Conservation (phyloP, 495 filamentous ascomycete species). For the Saxophila tyrrhenica region DNA sequence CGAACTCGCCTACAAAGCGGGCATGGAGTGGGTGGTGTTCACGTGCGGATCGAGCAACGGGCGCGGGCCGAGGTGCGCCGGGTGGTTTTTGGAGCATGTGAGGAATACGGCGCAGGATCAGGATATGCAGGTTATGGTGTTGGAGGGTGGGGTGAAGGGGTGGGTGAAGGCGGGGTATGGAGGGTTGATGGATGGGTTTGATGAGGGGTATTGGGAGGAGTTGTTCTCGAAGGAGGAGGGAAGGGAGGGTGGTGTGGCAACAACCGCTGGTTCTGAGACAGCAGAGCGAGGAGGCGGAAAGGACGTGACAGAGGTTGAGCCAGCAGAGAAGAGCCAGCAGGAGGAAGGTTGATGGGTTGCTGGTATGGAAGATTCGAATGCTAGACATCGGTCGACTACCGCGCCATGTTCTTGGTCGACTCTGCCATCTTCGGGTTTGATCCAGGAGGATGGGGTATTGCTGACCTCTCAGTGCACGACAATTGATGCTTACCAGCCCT, state of each 20-base stretch:
- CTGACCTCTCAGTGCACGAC: background rate
- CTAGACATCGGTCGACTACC: too few species aligned
- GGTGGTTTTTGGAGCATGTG: constrained; percentile 32
- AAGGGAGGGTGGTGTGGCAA: background rate
- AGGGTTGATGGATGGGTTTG: constrained; percentile 37
- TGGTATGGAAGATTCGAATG: background rate
- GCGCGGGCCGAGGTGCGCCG: constrained; percentile 37
- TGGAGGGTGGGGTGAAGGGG: constrained; percentile 39
- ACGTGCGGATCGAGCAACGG: constrained; percentile 37
- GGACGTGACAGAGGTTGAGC: background rate
- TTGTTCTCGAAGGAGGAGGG: constrained; percentile 18
- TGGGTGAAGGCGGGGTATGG: constrained; percentile 38
- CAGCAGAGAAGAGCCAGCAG: background rate
- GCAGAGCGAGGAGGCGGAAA: background rate
- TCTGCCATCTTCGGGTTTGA: too few species aligned
- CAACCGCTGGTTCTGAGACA: background rate
- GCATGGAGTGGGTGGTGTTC: constrained; percentile 36
- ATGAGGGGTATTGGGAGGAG: constrained; percentile 37
- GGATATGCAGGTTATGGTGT: constrained; percentile 32
- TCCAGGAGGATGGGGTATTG: too few species aligned
- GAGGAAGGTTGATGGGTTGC: background rate
- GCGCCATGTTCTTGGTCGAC: too few species aligned
- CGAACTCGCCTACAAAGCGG: constrained; percentile 27
- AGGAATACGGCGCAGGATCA: constrained; percentile 28
- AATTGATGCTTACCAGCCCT: too few species aligned